These are phyloP conservation scores for Agapanthus africanus DNA, from an alignment of 106 monocot species.

Conservation along the genomic window DNA sequence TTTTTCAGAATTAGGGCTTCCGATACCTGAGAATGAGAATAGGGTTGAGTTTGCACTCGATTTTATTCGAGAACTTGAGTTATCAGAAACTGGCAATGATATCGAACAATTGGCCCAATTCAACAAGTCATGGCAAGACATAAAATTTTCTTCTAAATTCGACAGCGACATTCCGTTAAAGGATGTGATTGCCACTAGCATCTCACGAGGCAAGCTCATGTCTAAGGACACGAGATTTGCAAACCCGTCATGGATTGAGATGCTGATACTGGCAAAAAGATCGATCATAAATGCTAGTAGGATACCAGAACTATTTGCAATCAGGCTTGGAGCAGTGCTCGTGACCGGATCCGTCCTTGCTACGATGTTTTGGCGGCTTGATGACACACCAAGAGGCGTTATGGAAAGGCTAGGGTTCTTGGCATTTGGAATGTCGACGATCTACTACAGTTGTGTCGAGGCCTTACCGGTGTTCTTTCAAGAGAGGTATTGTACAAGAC, in stretches of 20 bases:
- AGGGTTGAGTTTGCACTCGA: conserved; percentile 81
- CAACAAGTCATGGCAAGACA: conserved; percentile 33
- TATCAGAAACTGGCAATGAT: conserved; percentile 19
- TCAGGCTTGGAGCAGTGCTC: conserved; percentile 64
- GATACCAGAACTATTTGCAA: conserved; percentile 49
- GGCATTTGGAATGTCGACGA: conserved; percentile 87
- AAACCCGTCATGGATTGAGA: conserved; percentile 75
- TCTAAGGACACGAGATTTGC: conserved; percentile 60
- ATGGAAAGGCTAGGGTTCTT: conserved; percentile 88
- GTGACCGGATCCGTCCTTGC: conserved; percentile 86
- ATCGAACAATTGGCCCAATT: conserved; percentile 38
- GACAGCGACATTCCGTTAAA: conserved; percentile 43
- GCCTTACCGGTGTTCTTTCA: conserved; percentile 92
- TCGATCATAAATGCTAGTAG: conserved; percentile 43
- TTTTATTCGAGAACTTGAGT: conserved; percentile 66
- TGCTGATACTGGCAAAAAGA: conserved; percentile 38
- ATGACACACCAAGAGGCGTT: conserved; percentile 70
- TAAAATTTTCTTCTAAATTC: not conserved
- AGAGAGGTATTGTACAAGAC: too few relatives aligned
- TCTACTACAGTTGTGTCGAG: conserved; percentile 86
- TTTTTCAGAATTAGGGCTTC: conserved; percentile 67
- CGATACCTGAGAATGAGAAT: conserved; percentile 83
- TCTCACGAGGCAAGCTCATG: conserved; percentile 76
- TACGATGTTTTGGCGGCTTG: conserved; percentile 91
- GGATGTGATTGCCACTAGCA: conserved; percentile 72